A percentile compares a stretch with the other conserved stretches of the same genome.
Conservation (phyloP, 441 rosid species). For the Gossypium schwendimanii region DNA sequence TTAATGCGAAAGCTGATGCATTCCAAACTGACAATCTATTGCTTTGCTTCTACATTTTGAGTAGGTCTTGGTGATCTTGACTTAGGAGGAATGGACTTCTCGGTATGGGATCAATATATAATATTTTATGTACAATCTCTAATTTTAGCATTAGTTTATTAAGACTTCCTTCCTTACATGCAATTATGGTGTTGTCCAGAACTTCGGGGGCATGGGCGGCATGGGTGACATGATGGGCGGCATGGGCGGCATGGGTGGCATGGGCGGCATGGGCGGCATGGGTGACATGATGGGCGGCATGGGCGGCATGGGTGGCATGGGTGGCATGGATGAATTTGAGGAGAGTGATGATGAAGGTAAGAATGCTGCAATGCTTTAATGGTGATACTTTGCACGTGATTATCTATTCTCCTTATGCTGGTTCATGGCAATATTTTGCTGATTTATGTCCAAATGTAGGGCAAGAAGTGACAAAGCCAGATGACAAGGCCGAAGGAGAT, state of each 20-base stretch:
- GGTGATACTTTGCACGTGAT: background rate
- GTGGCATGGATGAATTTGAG: constrained; percentile 33
- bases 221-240: constrained; percentile 22
- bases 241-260: too few species aligned
- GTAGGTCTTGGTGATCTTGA: constrained; percentile 57
- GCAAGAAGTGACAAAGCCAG: constrained; percentile 24
- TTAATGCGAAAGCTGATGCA: background rate
- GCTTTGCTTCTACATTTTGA: background rate
- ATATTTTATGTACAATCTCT: background rate
- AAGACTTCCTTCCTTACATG: background rate
- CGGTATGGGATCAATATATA: constrained; percentile 37
- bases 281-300: background rate
- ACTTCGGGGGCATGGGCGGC: constrained; percentile 22
- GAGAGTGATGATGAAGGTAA: constrained; percentile 87
- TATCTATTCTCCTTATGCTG: background rate
- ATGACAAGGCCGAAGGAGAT: constrained; percentile 16
- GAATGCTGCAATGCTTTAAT: background rate
- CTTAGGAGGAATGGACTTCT: constrained; percentile 78
- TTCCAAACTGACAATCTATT: background rate
- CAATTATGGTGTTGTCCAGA: constrained; percentile 27
- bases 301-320: constrained; percentile 18
- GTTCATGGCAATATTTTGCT: background rate
- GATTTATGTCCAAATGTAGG: constrained; percentile 10
- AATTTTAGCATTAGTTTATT: background rate
- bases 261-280: too few species aligned